phyloP scores from a whole-genome alignment of 2,329 filamentous ascomycete genomes.

The Ascocoryne sarcoides region DNA sequence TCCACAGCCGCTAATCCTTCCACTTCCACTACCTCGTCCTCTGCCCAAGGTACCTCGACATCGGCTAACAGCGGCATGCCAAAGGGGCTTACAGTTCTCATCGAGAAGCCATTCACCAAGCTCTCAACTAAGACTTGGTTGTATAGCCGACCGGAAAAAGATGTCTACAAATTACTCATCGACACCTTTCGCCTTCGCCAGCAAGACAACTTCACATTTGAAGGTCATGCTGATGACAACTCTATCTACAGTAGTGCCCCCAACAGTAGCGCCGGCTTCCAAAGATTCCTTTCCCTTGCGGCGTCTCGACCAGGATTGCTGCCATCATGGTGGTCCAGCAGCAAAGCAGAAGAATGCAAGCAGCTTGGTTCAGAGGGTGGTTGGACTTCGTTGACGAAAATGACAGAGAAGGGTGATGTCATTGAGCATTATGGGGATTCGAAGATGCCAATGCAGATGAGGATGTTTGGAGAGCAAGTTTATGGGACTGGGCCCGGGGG shows the following conservation, averaged over 20 bases:
- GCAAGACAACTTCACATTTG: constrained; percentile 1
- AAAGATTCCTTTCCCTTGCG: not conserved
- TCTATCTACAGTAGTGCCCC: not conserved
- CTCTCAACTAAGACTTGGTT: constrained; percentile 1
- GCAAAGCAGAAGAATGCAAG: not conserved
- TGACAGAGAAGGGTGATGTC: not conserved
- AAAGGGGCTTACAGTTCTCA: not conserved
- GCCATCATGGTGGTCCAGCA: constrained; percentile 1
- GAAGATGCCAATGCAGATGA: constrained; percentile 2
- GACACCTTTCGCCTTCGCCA: not conserved
- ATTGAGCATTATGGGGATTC: not conserved
- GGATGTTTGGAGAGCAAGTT: not conserved
- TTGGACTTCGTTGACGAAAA: not conserved
- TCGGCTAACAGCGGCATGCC: not conserved
- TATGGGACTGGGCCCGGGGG: not conserved
- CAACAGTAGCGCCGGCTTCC: not conserved
- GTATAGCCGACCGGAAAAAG: not conserved
- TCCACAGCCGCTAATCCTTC: too few relatives aligned
- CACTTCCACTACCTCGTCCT: too few relatives aligned
- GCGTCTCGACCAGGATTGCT: not conserved
- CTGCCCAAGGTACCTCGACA: not conserved
- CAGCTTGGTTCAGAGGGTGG: not conserved
- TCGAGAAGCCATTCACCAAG: not conserved
- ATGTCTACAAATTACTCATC: constrained; percentile 1
- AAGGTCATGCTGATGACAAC: not conserved